A percentile compares a stretch with the other conserved stretches of the same genome.
These are phyloP conservation scores for Exserohilum rostratum DNA, from an alignment of 2,329 filamentous ascomycete species.

Conservation along the genomic window DNA sequence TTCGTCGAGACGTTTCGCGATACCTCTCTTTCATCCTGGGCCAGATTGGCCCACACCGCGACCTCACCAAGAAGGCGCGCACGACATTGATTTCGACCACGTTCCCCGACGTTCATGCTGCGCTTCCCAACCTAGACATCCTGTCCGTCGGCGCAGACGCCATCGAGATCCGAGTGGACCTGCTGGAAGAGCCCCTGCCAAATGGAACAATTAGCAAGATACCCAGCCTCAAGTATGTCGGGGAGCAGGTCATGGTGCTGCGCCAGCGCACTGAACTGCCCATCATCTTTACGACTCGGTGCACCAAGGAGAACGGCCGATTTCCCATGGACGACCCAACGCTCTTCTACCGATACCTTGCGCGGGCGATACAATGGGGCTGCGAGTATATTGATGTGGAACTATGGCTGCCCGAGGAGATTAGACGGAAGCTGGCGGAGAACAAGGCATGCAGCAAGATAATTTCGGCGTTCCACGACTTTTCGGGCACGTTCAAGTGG, in stretches of 20 bases:
- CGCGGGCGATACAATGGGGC: slow-evolving; percentile 84
- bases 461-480: slow-evolving; percentile 92
- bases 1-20: slow-evolving; percentile 75
- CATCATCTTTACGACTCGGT: slow-evolving; percentile 88
- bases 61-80: slow-evolving; percentile 75
- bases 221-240: slow-evolving; percentile 82
- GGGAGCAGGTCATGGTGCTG: slow-evolving; percentile 83
- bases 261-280: slow-evolving; percentile 84
- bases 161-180: slow-evolving; percentile 82
- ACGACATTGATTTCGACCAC: slow-evolving; percentile 89
- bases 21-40: slow-evolving; percentile 81
- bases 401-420: slow-evolving; percentile 80
- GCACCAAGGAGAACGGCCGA: slow-evolving; percentile 79
- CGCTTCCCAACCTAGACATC: slow-evolving; percentile 84
- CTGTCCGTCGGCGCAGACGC: slow-evolving; percentile 85
- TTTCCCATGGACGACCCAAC: slow-evolving; percentile 82
- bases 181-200: slow-evolving; percentile 72
- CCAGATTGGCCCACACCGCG: slow-evolving; percentile 78
- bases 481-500: slow-evolving; percentile 84
- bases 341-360: slow-evolving; percentile 79
- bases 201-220: slow-evolving; percentile 65
- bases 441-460: slow-evolving; percentile 79
- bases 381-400: slow-evolving; percentile 91
- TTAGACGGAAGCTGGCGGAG: slow-evolving; percentile 70
- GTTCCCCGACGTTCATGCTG: slow-evolving; percentile 82